phyloP scores from a whole-genome alignment of 169 alveolate species.

The Plasmodium berghei region DNA sequence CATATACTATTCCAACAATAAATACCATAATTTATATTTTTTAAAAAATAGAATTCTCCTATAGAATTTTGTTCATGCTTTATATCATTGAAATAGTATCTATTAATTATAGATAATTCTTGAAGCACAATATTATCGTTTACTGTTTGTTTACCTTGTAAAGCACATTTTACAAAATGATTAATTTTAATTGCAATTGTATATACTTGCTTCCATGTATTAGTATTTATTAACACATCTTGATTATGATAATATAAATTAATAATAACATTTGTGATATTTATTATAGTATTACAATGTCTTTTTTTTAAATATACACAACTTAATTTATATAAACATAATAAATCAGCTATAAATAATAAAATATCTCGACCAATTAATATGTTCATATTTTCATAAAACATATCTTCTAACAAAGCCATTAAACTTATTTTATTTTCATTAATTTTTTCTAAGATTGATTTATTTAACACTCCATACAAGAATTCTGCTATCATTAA shows the following conservation, averaged over 20 bases:
- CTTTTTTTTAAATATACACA: slow-evolving; percentile 62
- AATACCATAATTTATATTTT: slow-evolving; percentile 72
- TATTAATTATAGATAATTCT: slow-evolving; percentile 58
- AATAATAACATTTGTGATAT: slow-evolving; percentile 32
- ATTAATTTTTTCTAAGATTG: slow-evolving; percentile 40
- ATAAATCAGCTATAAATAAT: slow-evolving; percentile 58
- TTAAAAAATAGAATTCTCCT: slow-evolving; percentile 58
- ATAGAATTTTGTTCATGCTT: slow-evolving; percentile 44
- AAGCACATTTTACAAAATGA: slow-evolving; percentile 46
- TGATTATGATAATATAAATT: slow-evolving; percentile 20
- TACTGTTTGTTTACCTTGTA: slow-evolving; percentile 54
- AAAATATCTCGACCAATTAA: slow-evolving; percentile 61
- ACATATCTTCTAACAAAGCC: slow-evolving; percentile 20
- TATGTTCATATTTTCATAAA: slow-evolving; percentile 65
- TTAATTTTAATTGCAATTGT: slow-evolving; percentile 63
- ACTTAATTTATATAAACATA: slow-evolving; percentile 69
- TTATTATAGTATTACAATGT: slow-evolving; percentile 44
- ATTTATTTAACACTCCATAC: slow-evolving; percentile 44
- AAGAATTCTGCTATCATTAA: slow-evolving; percentile 65
- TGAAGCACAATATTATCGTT: slow-evolving; percentile 56
- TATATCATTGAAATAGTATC: slow-evolving; percentile 48
- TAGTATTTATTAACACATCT: slow-evolving; percentile 28
- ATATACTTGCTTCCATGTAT: slow-evolving; percentile 55
- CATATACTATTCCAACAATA: slow-evolving; percentile 74
- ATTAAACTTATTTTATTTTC: slow-evolving; percentile 42